Base-by-base conservation (phyloP, 2,329 filamentous ascomycete species). In the Aquanectria penicillioides region DNA sequence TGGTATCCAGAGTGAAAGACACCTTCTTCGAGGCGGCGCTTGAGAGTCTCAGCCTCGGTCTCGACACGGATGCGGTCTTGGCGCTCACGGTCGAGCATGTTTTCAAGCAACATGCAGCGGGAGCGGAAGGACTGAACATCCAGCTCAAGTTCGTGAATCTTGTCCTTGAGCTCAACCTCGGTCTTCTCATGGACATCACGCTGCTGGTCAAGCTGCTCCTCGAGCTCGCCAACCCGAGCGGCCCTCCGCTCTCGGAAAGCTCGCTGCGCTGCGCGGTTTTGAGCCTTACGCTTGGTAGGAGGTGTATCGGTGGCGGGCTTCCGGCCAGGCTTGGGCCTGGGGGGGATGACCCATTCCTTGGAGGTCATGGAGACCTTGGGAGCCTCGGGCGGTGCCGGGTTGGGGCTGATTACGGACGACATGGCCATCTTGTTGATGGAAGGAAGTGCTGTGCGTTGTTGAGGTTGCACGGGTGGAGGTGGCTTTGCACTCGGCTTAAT, bases 301-400 rank as follows among this genome's bases (percentile, higher is more conserved):
- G 94, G 93, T 49, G 94, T 96, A 73, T 97, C 94, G 29, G 92
- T 96, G 41, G 93, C 92, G 3, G 94, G 94, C 82, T 98, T 98
- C 68, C 94, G 88, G 44, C 94, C 94, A 18, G 95, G 94, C 81
- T 94, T 94, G 41, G 92, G 92, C 60, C 92, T 85, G 23, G 92
- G 92, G 20, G 92, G 92, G 38, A 95, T 88, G 20, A 94, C 84
- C 92, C 92, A 95, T 86, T 94, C 90, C 75, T 89, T 94, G 69
- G 86, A 91, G 29, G 91, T 94, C 74, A 94, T 86, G 49, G 83
- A 86, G 49, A 80, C 75, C 71, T 82, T 83, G 46, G 81, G 80
- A 31, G 72, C 68, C 62, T 81, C 80, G 53, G 74, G 69, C 11
- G 71, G 70, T 4, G 69, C 69, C 36, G 76, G 70, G 49, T 72